Percentiles rank a stretch among this genome's conserved stretches.
phyloP scores from a whole-genome alignment of 2,329 filamentous ascomycete genomes.

The Trichoderma koningii region DNA sequence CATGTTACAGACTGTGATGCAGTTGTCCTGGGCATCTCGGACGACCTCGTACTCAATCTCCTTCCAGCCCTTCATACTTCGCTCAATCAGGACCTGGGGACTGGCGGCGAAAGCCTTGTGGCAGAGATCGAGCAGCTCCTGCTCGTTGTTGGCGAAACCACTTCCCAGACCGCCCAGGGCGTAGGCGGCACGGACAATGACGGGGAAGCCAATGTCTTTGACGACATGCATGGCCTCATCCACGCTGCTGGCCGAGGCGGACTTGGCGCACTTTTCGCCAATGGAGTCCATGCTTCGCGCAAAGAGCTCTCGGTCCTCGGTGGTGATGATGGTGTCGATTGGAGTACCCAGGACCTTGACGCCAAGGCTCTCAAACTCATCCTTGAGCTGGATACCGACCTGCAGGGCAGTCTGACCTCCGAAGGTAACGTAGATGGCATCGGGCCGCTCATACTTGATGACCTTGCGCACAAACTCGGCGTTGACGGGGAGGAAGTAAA shows the following conservation, averaged over 20 bases:
- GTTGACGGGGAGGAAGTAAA: constrained; percentile 97
- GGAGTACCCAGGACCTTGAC: constrained; percentile 95
- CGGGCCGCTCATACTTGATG: constrained; percentile 89
- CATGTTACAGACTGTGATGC: constrained; percentile 99
- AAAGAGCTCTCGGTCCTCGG: constrained; percentile 95
- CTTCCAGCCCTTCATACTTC: constrained; percentile 99
- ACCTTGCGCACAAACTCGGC: constrained; percentile 97
- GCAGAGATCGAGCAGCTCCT: constrained; percentile 82
- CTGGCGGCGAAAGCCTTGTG: constrained; percentile 93
- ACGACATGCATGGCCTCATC: constrained; percentile 89
- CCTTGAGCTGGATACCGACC: constrained; percentile 95
- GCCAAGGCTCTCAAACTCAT: constrained; percentile 90
- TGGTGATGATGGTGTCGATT: constrained; percentile 97
- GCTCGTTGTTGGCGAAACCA: constrained; percentile 88
- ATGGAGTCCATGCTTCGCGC: constrained; percentile 98
- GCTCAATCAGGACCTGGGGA: constrained; percentile 93
- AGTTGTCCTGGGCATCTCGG: constrained; percentile 92
- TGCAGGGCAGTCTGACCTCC: constrained; percentile 96
- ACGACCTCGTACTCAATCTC: constrained; percentile 99
- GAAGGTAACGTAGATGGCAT: constrained; percentile 97
- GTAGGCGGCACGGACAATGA: constrained; percentile 96
- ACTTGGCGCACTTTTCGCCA: constrained; percentile 96
- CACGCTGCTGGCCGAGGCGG: constrained; percentile 83
- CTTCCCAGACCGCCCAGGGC: constrained; percentile 92
- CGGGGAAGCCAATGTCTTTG: constrained; percentile 89